phyloP scores from a whole-genome alignment of 2,329 filamentous ascomycete genomes.

The Colletotrichum falcatum region DNA sequence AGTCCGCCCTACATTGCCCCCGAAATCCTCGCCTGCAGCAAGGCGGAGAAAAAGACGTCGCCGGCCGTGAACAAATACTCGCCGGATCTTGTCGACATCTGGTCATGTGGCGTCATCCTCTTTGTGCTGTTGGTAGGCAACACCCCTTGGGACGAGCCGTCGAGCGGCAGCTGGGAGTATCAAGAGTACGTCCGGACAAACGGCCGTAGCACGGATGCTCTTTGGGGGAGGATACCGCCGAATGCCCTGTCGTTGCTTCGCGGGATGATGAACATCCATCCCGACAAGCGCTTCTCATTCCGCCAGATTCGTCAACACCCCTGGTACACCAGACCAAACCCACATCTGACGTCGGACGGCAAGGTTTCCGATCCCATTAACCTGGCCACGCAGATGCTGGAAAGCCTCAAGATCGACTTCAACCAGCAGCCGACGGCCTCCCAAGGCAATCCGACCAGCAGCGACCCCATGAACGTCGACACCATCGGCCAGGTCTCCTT shows the following conservation, averaged over 20 bases:
- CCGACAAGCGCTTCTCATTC: constrained; percentile 82
- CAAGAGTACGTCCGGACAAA: constrained; percentile 85
- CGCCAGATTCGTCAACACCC: constrained; percentile 89
- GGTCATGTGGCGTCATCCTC: constrained; percentile 98
- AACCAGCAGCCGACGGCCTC: constrained; percentile 71
- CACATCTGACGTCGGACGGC: constrained; percentile 79
- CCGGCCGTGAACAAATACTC: constrained; percentile 71
- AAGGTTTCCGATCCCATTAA: constrained; percentile 81
- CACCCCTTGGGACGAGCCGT: constrained; percentile 97
- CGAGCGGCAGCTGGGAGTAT: constrained; percentile 87
- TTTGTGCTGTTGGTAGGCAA: constrained; percentile 96
- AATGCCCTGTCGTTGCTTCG: constrained; percentile 84
- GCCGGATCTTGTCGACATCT: constrained; percentile 89
- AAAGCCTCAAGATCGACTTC: constrained; percentile 90
- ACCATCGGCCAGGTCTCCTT: constrained; percentile 69
- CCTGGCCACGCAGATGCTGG: constrained; percentile 95
- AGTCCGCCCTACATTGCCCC: constrained; percentile 98
- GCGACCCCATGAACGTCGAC: constrained; percentile 80
- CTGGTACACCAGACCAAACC: constrained; percentile 91
- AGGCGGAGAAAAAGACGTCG: constrained; percentile 57
- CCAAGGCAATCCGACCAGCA: constrained; percentile 47
- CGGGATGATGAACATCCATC: constrained; percentile 91
- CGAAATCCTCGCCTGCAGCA: constrained; percentile 77
- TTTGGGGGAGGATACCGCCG: constrained; percentile 84
- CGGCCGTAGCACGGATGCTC: constrained; percentile 84